Evolutionary conservation across 805 yeast genomes (phyloP).

Genomic region (Candida ascalaphidarum): DNA sequence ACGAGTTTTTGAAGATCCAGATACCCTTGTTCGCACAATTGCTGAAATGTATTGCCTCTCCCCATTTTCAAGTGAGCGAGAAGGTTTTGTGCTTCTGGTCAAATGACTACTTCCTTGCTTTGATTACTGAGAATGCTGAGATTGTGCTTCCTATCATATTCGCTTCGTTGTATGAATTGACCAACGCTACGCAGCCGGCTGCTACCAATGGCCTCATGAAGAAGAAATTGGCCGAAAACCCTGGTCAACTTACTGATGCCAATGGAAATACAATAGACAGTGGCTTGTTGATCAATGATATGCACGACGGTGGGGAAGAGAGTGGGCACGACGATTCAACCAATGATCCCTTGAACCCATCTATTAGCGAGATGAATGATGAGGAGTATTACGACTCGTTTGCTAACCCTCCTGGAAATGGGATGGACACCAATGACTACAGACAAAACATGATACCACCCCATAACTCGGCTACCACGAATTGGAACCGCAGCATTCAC

Average conservation of each 20-base stretch:
- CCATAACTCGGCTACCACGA: conserved; percentile 42
- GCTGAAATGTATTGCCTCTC: conserved; percentile 86
- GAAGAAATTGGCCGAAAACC: conserved; percentile 28
- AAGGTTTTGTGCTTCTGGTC: conserved; percentile 91
- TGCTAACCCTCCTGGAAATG: conserved; percentile 21
- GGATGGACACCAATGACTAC: conserved; percentile 23
- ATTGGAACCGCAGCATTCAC: conserved; percentile 93
- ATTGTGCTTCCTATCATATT: conserved; percentile 88
- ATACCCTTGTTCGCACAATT: conserved; percentile 91
- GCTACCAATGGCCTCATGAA: conserved; percentile 31
- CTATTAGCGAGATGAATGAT: conserved; percentile 29
- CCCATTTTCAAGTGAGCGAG: conserved; percentile 96
- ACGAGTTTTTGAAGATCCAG: conserved; percentile 84
- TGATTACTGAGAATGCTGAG: conserved; percentile 89
- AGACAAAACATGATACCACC: conserved; percentile 26
- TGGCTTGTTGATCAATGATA: conserved; percentile 23
- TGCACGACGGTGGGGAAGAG: conserved; percentile 6
- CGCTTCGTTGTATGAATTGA: conserved; percentile 80
- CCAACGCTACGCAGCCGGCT: conserved; percentile 42
- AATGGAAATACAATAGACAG: conserved; percentile 33
- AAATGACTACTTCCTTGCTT: conserved; percentile 83
- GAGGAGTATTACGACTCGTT: conserved; percentile 37
- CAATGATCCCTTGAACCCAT: conserved; percentile 1
- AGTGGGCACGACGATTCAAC: too few relatives aligned
- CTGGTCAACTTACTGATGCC: conserved; percentile 30